phyloP scores from a whole-genome alignment of 2,329 filamentous ascomycete genomes.

The Aspergillus novoparasiticus region DNA sequence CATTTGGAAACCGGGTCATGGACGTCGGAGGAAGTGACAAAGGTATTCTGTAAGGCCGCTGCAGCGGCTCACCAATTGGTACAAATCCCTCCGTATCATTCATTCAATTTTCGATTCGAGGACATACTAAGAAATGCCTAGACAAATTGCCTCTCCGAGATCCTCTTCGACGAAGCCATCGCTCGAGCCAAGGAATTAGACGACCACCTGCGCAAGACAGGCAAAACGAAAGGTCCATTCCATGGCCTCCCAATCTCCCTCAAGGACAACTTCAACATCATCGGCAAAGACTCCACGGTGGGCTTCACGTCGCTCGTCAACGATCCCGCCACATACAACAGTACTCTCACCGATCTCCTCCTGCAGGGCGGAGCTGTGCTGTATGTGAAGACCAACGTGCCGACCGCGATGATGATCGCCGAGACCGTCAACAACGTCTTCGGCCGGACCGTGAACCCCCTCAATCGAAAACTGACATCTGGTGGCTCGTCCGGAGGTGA shows the following conservation, averaged over 20 bases:
- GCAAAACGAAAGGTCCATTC: conserved; percentile 40
- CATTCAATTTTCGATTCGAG: not conserved
- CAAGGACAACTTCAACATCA: conserved; percentile 44
- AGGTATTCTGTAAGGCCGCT: conserved; percentile 58
- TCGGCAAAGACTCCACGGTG: conserved; percentile 25
- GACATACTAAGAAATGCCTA: conserved; percentile 22
- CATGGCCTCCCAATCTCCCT: conserved; percentile 47
- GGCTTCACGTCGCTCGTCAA: conserved; percentile 24
- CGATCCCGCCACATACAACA: conserved; percentile 23
- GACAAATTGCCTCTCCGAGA: conserved; percentile 64
- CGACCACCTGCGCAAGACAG: conserved; percentile 48
- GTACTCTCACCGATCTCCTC: conserved; percentile 41
- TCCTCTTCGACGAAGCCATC: conserved; percentile 58
- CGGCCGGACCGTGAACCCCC: conserved; percentile 43
- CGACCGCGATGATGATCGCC: conserved; percentile 47
- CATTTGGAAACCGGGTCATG: conserved; percentile 44
- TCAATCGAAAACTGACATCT: conserved; percentile 35
- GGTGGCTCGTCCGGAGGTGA: conserved; percentile 43
- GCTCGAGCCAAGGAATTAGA: conserved; percentile 56
- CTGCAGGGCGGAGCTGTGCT: conserved; percentile 45
- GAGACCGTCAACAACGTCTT: conserved; percentile 48
- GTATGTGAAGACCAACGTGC: conserved; percentile 45
- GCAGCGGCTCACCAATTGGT: conserved; percentile 59
- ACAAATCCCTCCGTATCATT: not conserved
- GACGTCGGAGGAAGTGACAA: conserved; percentile 55